Conservation (phyloP, 495 filamentous ascomycete genomes). For the Acidomyces sp. region DNA sequence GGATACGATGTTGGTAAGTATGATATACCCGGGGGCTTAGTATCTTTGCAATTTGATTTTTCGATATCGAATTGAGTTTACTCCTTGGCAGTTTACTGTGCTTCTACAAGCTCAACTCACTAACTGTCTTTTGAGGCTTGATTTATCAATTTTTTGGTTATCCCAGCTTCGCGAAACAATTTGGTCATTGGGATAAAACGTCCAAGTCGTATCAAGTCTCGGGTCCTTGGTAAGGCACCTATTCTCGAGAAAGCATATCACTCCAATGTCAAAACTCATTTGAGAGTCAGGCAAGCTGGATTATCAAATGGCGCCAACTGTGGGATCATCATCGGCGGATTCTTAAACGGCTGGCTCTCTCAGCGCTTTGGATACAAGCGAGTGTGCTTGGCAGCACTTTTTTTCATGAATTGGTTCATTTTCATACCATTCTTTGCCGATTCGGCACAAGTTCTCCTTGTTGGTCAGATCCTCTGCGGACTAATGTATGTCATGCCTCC, state of each 20-base stretch:
- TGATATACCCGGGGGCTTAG: neutral
- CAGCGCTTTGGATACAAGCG: conserved; percentile 4
- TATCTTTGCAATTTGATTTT: neutral
- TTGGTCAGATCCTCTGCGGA: conserved; percentile 15
- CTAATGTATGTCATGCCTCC: too few relatives aligned
- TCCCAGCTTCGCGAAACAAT: conserved; percentile 3
- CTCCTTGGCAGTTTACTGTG: neutral
- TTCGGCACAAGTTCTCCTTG: neutral
- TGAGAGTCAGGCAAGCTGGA: conserved; percentile 13
- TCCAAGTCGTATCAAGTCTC: conserved; percentile 1
- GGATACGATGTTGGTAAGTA: conserved; percentile 11
- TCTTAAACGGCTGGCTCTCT: conserved; percentile 7
- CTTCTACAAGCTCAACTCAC: conserved; percentile 1
- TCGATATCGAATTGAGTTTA: neutral
- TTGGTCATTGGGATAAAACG: neutral
- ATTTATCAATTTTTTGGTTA: conserved; percentile 13
- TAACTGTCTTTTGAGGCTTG: neutral
- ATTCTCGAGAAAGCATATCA: too few relatives aligned
- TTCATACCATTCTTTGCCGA: conserved; percentile 14
- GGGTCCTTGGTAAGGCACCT: too few relatives aligned
- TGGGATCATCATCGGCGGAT: conserved; percentile 12
- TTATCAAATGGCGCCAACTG: neutral
- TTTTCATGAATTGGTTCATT: conserved; percentile 13
- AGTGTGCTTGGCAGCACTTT: conserved; percentile 1
- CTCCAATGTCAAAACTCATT: too few relatives aligned